phyloP scores from a whole-genome alignment of 2,329 filamentous ascomycete genomes.

The Juglanconis sp. region DNA sequence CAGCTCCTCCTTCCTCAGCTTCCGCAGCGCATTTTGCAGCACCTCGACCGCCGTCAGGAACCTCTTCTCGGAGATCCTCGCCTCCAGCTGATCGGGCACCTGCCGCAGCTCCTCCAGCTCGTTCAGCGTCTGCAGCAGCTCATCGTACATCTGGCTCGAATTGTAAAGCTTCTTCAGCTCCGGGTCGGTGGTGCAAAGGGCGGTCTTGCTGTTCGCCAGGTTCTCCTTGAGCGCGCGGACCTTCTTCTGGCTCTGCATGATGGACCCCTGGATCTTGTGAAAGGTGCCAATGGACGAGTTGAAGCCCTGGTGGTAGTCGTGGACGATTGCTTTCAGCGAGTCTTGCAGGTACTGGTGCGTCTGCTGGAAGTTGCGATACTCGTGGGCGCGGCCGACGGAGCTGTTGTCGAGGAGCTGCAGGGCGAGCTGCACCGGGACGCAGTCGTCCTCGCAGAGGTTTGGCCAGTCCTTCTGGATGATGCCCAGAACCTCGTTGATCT shows the following conservation, averaged over 20 bases:
- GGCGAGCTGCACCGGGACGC: conserved; percentile 90
- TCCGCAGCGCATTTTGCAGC: conserved; percentile 78
- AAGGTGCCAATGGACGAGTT: conserved; percentile 99
- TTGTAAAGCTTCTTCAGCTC: conserved; percentile 88
- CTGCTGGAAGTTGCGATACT: conserved; percentile 79
- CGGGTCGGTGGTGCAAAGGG: conserved; percentile 79
- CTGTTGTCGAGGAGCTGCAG: conserved; percentile 91
- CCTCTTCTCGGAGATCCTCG: conserved; percentile 91
- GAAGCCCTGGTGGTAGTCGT: conserved; percentile 98
- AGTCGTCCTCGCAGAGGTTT: conserved; percentile 83
- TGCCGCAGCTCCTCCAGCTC: conserved; percentile 84
- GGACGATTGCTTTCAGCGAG: conserved; percentile 90
- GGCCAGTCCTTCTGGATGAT: conserved; percentile 88
- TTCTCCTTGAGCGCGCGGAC: conserved; percentile 81
- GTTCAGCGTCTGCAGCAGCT: conserved; percentile 76
- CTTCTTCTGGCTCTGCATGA: conserved; percentile 81
- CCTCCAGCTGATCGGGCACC: conserved; percentile 89
- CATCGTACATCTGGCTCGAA: conserved; percentile 86
- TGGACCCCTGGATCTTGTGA: conserved; percentile 95
- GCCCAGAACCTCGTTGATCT: conserved; percentile 66
- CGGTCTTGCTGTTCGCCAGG: conserved; percentile 75
- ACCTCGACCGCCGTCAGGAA: conserved; percentile 92
- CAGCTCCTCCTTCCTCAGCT: conserved; percentile 81
- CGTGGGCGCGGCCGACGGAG: conserved; percentile 86
- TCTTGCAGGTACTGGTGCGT: conserved; percentile 88